Conservation (phyloP, 2,329 filamentous ascomycete genomes). For the Magnaporthiopsis incrustans region DNA sequence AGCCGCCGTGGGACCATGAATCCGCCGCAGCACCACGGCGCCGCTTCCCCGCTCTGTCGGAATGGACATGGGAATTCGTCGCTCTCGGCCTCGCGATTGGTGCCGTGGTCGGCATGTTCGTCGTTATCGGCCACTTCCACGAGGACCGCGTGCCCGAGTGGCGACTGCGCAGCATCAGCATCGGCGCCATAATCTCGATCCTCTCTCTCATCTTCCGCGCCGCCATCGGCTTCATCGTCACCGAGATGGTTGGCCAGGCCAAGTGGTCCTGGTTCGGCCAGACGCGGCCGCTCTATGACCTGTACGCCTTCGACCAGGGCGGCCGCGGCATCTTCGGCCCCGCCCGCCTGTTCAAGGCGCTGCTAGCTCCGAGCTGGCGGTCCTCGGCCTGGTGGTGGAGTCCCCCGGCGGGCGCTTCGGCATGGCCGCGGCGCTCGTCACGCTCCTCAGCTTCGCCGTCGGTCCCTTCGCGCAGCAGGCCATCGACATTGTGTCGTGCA, state of each 20-base stretch:
- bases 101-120: neutral
- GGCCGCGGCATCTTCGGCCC: neutral
- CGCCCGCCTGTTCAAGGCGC: neutral
- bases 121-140: neutral
- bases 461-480: constrained; percentile 5
- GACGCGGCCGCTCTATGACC: constrained; percentile 2
- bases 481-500: neutral
- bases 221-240: neutral
- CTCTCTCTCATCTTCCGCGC: neutral
- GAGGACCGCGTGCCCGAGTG: neutral
- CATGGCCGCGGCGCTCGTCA: neutral
- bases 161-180: neutral
- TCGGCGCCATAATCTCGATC: neutral
- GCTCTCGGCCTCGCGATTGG: neutral
- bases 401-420: neutral
- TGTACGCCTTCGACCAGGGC: constrained; percentile 1
- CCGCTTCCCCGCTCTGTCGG: neutral
- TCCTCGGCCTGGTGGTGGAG: neutral
- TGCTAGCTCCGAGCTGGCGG: neutral
- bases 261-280: constrained; percentile 2
- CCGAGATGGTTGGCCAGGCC: neutral
- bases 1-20: neutral
- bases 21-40: neutral
- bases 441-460: neutral
- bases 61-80: neutral